Conservation (phyloP, 441 rosid genomes). For the Kokia cookei region DNA sequence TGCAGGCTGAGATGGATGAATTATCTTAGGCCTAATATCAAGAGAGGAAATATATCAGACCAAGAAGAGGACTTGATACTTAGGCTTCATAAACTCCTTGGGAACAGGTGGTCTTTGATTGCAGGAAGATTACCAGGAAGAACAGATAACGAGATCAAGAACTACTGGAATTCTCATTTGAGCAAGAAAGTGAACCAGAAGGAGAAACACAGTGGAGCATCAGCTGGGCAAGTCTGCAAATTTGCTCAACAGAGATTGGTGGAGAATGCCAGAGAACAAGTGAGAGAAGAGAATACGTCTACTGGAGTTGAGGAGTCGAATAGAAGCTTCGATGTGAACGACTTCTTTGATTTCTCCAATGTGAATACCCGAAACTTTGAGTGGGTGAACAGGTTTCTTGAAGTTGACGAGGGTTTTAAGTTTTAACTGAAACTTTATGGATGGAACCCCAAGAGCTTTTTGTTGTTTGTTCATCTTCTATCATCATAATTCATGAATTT, state of each 20-base stretch:
- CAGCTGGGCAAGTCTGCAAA: constrained; percentile 6
- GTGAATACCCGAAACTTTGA: constrained; percentile 43
- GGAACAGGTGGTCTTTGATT: constrained; percentile 77
- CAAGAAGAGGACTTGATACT: constrained; percentile 70
- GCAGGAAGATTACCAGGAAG: constrained; percentile 75
- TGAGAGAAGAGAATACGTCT: constrained; percentile 6
- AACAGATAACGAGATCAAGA: constrained; percentile 71
- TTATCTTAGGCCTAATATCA: constrained; percentile 68
- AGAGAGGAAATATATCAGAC: constrained; percentile 65
- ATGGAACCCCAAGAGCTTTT: neutral
- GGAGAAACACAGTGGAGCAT: constrained; percentile 24
- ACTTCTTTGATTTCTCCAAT: constrained; percentile 67
- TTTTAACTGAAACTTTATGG: neutral
- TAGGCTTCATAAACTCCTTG: constrained; percentile 63
- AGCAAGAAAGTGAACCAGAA: constrained; percentile 51
- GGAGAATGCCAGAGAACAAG: constrained; percentile 4
- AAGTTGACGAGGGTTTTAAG: constrained; percentile 13
- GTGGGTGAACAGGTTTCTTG: constrained; percentile 47
- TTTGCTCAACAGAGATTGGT: neutral
- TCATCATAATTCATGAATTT: neutral
- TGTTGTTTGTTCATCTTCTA: neutral
- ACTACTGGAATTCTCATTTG: constrained; percentile 81
- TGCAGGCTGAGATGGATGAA: constrained; percentile 75
- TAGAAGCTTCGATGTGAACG: constrained; percentile 34
- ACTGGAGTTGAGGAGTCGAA: constrained; percentile 15